phyloP scores from a whole-genome alignment of 225 moss, liverwort and hornwort genomes.

The Pleurozium schreberi region DNA sequence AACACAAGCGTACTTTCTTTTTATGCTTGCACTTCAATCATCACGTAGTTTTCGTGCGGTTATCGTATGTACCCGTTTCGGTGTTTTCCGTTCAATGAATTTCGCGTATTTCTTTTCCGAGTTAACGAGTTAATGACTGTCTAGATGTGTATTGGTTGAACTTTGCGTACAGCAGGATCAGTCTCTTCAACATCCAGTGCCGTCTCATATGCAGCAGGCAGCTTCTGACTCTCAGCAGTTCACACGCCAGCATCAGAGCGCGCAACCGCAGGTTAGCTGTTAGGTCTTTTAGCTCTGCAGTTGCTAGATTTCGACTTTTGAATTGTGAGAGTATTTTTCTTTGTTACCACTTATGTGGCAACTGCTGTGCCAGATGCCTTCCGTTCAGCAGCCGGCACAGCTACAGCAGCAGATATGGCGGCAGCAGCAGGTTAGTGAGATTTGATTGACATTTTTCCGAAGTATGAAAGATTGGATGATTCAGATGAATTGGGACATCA shows the following conservation, averaged over 20 bases:
- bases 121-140: neutral
- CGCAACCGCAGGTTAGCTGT: constrained; percentile 29
- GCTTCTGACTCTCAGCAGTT: constrained; percentile 39
- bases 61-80: neutral
- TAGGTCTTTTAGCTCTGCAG: neutral
- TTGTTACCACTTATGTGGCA: neutral
- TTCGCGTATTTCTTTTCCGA: neutral
- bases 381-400: constrained; percentile 31
- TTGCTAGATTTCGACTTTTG: neutral
- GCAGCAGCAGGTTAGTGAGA: constrained; percentile 34
- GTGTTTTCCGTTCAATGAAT: neutral
- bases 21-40: neutral
- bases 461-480: neutral
- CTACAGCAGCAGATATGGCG: neutral
- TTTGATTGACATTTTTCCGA: neutral
- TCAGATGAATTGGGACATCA: too few relatives aligned
- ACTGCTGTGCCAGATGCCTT: constrained; percentile 16
- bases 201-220: constrained; percentile 57
- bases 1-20: neutral
- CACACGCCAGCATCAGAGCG: constrained; percentile 26
- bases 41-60: neutral
- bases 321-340: neutral
- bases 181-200: constrained; percentile 32
- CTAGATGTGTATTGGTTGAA: neutral
- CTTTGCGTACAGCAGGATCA: constrained; percentile 33